Evolutionary conservation across 176 grass and related monocot species (phyloP).

Genomic region (Oryza meyeriana): DNA sequence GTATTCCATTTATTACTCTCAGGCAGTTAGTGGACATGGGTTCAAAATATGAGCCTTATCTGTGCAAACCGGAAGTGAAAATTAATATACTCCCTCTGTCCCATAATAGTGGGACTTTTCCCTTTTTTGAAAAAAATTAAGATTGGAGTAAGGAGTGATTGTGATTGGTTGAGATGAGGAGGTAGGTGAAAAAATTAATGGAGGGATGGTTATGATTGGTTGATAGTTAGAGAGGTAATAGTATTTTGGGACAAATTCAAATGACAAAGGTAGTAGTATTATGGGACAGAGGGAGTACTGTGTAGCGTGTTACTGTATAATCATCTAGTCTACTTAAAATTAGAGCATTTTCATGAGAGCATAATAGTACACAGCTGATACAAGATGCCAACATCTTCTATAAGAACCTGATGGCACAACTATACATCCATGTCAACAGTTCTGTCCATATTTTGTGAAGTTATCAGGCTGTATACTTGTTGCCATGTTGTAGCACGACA

Average conservation of each 20-base stretch:
- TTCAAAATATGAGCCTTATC: constrained; percentile 3
- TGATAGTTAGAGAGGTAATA: too few species aligned
- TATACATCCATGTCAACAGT: background rate
- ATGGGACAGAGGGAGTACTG: too few species aligned
- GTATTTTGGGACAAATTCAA: too few species aligned
- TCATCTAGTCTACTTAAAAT: background rate
- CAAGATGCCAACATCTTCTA: background rate
- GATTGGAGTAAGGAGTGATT: too few species aligned
- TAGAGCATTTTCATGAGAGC: background rate
- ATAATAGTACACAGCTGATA: background rate
- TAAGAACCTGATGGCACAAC: background rate
- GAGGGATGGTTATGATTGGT: too few species aligned
- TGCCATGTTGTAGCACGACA: constrained; percentile 15
- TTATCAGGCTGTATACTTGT: background rate
- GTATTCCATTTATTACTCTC: background rate
- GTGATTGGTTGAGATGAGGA: too few species aligned
- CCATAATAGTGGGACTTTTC: too few species aligned
- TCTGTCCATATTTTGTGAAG: constrained; percentile 3
- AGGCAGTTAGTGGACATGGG: background rate
- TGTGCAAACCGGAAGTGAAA: background rate
- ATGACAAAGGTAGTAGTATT: too few species aligned
- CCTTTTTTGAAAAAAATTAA: too few species aligned
- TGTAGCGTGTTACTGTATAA: background rate
- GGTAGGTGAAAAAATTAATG: too few species aligned
- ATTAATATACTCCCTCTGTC: background rate